These are phyloP conservation scores for Cerioporus squamosus DNA, from an alignment of 1,284 basidiomycete genomes.

Conservation along the genomic window DNA sequence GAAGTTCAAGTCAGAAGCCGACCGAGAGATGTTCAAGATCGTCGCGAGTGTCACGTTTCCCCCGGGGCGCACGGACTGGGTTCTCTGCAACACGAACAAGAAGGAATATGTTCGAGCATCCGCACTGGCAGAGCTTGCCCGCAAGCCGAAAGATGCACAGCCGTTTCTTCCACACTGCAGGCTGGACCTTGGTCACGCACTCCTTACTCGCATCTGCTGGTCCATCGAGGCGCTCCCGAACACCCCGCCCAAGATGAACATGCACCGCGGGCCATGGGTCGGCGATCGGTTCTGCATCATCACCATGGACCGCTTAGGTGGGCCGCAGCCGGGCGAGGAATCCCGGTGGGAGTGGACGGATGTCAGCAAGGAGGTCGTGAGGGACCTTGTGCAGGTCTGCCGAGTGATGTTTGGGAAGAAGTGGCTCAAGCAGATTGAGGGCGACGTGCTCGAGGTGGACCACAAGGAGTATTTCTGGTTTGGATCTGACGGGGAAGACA, in stretches of 20 bases:
- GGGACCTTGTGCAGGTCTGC: neutral
- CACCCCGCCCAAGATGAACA: neutral
- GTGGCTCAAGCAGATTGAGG: neutral
- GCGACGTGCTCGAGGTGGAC: neutral
- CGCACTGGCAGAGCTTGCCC: neutral
- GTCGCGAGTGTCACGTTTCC: neutral
- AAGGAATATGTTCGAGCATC: conserved; percentile 9
- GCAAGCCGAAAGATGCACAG: conserved; percentile 7
- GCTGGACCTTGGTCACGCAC: conserved; percentile 5
- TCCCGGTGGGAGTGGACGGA: conserved; percentile 3
- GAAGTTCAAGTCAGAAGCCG: neutral
- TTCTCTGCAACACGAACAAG: conserved; percentile 6
- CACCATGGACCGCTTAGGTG: neutral
- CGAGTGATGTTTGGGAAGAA: neutral
- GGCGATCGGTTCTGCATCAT: conserved; percentile 7
- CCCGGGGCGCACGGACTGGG: conserved; percentile 9
- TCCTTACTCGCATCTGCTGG: conserved; percentile 3
- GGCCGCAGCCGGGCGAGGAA: neutral
- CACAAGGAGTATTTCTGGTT: neutral
- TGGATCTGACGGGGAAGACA: neutral
- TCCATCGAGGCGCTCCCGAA: neutral
- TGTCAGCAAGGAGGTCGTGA: neutral
- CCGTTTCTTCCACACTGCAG: conserved; percentile 6
- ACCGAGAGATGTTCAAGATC: neutral
- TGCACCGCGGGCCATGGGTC: conserved; percentile 7